Evolutionary conservation across 2,329 filamentous ascomycete species (phyloP).

Genomic region (Orbilia blumenaviensis): DNA sequence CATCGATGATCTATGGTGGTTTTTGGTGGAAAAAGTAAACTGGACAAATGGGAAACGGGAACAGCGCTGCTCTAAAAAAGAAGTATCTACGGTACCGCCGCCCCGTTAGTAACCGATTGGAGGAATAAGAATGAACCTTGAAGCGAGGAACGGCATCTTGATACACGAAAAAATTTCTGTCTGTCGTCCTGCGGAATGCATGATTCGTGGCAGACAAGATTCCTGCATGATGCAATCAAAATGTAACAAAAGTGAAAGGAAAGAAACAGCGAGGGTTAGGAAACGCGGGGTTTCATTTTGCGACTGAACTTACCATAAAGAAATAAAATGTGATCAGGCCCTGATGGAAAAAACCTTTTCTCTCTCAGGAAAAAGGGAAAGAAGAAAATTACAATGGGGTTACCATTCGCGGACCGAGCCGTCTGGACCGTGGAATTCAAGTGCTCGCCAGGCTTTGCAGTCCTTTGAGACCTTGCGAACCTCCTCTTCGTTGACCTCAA

Average conservation of each 20-base stretch:
- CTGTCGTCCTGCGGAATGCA: slow-evolving; percentile 27
- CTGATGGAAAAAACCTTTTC: background rate
- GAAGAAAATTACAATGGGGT: slow-evolving; percentile 48
- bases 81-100: slow-evolving; percentile 22
- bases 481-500: slow-evolving; percentile 75
- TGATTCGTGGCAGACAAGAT: slow-evolving; percentile 49
- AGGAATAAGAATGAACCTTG: slow-evolving; percentile 8
- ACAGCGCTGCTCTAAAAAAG: slow-evolving; percentile 46
- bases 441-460: slow-evolving; percentile 71
- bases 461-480: slow-evolving; percentile 69
- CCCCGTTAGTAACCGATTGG: slow-evolving; percentile 53
- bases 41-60: slow-evolving; percentile 6
- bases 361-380: background rate
- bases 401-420: slow-evolving; percentile 76
- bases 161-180: slow-evolving; percentile 5
- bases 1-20: slow-evolving; percentile 40
- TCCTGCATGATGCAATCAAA: slow-evolving; percentile 50
- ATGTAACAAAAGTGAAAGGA: slow-evolving; percentile 36
- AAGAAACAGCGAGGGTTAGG: slow-evolving; percentile 2
- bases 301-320: slow-evolving; percentile 24
- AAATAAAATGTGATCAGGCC: slow-evolving; percentile 28
- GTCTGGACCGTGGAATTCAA: slow-evolving; percentile 74
- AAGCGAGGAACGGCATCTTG: slow-evolving; percentile 8
- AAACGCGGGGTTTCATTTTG: background rate
- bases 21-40: slow-evolving; percentile 23